Evolutionary conservation across 2,329 filamentous ascomycete genomes (phyloP).

Genomic region (Hymenoscyphus scutula): DNA sequence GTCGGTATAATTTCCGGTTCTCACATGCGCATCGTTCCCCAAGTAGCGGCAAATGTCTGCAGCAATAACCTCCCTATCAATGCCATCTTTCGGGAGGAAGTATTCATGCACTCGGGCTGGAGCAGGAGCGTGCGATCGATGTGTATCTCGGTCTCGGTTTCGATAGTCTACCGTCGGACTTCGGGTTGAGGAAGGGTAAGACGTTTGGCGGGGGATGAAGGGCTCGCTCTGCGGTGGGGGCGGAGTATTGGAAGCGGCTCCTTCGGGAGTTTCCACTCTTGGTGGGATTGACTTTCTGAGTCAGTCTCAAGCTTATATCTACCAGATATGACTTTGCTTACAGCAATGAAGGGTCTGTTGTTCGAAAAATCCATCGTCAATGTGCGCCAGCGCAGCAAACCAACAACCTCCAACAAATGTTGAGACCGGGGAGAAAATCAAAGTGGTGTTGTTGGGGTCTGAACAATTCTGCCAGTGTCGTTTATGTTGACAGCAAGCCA

Average conservation of each 20-base stretch:
- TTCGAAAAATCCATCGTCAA: not conserved
- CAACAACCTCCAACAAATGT: not conserved
- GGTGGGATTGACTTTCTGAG: not conserved
- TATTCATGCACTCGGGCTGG: not conserved
- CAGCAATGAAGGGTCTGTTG: not conserved
- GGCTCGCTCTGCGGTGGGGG: not conserved
- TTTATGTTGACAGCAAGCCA: not conserved
- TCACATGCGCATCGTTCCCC: not conserved
- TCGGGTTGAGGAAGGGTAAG: not conserved
- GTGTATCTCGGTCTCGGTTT: not conserved
- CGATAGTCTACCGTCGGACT: not conserved
- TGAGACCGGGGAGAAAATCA: not conserved
- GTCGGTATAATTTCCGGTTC: not conserved
- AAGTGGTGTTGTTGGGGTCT: not conserved
- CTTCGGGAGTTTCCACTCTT: not conserved
- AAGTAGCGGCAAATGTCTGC: slow-evolving; percentile 1
- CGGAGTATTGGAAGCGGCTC: not conserved
- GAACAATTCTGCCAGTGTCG: not conserved
- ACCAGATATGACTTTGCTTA: not conserved
- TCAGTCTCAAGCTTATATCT: not conserved
- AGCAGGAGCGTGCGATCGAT: not conserved
- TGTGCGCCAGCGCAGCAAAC: not conserved
- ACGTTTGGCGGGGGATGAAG: not conserved
- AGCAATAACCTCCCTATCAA: not conserved
- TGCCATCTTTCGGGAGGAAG: slow-evolving; percentile 7